Evolutionary conservation across 2,329 filamentous ascomycete species (phyloP).

Genomic region (Phialocephala subalpina): DNA sequence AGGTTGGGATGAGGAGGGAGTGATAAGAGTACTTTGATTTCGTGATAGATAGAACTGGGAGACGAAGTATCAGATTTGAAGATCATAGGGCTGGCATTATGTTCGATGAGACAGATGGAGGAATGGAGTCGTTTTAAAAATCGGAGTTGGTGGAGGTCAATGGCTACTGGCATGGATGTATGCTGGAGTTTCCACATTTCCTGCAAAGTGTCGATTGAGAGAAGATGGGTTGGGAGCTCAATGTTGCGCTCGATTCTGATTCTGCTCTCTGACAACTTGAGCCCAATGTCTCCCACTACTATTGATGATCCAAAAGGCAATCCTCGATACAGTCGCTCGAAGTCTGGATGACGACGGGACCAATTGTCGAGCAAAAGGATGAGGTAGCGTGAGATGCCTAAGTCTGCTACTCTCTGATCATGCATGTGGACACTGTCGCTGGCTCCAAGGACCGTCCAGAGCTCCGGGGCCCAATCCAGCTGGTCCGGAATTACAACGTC

Average conservation of each 20-base stretch:
- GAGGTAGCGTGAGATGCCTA: slow-evolving; percentile 9
- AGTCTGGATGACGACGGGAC: slow-evolving; percentile 6
- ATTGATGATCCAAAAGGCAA: slow-evolving; percentile 12
- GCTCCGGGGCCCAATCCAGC: slow-evolving; percentile 9
- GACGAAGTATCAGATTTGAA: slow-evolving; percentile 8
- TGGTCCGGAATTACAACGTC: slow-evolving; percentile 7
- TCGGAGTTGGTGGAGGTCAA: slow-evolving; percentile 8
- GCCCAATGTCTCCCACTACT: slow-evolving; percentile 4
- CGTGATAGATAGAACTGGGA: slow-evolving; percentile 5
- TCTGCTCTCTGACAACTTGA: slow-evolving; percentile 6
- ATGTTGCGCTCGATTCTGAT: slow-evolving; percentile 6
- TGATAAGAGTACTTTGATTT: slow-evolving; percentile 7
- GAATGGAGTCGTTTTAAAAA: slow-evolving; percentile 2
- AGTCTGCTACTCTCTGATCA: slow-evolving; percentile 12
- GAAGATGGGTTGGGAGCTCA: slow-evolving; percentile 10
- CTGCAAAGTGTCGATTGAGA: slow-evolving; percentile 11
- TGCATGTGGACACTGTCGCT: slow-evolving; percentile 13
- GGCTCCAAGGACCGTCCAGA: slow-evolving; percentile 5
- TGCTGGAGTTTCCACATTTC: slow-evolving; percentile 10
- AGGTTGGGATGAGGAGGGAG: slow-evolving; percentile 11
- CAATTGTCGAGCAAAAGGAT: slow-evolving; percentile 11
- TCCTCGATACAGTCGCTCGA: slow-evolving; percentile 8
- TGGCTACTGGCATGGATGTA: slow-evolving; percentile 5
- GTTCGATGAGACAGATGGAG: slow-evolving; percentile 10
- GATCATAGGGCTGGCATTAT: slow-evolving; percentile 4